These are phyloP conservation scores for Gyrodon lividus DNA, from an alignment of 768 basidiomycete genomes.

Conservation along the genomic window DNA sequence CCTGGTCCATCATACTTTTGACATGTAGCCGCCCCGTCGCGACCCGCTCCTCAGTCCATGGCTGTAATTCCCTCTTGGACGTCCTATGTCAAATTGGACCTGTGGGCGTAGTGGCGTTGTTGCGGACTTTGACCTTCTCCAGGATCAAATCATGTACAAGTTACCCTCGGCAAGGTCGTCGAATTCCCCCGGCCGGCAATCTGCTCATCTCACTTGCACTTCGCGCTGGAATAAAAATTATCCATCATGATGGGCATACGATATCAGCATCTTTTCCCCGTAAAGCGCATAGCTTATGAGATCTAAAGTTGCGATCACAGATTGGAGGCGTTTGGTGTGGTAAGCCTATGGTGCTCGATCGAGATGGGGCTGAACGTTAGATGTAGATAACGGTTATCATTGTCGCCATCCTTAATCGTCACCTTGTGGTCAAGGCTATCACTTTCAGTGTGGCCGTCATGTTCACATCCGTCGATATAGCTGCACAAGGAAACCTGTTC, in stretches of 20 bases:
- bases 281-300: background rate
- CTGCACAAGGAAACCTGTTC: too few species aligned
- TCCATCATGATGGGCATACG: too few species aligned
- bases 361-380: too few species aligned
- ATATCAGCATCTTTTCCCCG: too few species aligned
- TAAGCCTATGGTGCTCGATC: background rate
- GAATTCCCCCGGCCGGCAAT: background rate
- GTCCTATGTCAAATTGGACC: background rate
- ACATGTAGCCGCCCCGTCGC: background rate
- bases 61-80: background rate
- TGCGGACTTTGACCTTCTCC: slow-evolving; percentile 4
- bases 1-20: too few species aligned
- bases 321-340: background rate
- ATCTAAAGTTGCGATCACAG: background rate
- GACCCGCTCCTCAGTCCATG: background rate
- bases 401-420: background rate
- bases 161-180: background rate
- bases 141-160: background rate
- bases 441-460: too few species aligned
- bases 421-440: too few species aligned
- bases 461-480: too few species aligned
- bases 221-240: too few species aligned
- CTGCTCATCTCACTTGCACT: too few species aligned
- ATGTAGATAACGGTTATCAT: background rate
- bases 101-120: slow-evolving; percentile 11